phyloP scores from a whole-genome alignment of 352 stramenopile species.

The Phytopythium delawarense region DNA sequence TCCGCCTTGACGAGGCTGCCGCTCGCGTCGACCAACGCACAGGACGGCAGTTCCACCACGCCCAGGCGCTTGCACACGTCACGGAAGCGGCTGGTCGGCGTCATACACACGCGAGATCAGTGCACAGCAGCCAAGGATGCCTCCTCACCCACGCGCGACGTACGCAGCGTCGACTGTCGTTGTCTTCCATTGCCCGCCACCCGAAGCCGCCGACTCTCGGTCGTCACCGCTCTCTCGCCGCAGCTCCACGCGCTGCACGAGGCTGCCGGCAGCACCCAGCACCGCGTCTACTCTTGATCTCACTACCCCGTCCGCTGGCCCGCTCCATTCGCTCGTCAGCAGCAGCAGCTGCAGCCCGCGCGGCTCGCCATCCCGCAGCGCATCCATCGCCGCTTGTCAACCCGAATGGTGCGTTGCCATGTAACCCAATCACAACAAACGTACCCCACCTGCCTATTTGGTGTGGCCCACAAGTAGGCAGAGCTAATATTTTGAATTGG shows the following conservation, averaged over 20 bases:
- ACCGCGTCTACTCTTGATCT: slow-evolving; percentile 15
- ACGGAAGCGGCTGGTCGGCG: slow-evolving; percentile 26
- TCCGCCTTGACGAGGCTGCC: slow-evolving; percentile 1
- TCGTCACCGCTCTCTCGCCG: slow-evolving; percentile 4
- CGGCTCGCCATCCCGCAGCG: slow-evolving; percentile 22
- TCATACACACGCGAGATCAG: background rate
- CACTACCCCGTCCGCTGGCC: slow-evolving; percentile 26
- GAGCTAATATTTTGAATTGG: too few relatives aligned
- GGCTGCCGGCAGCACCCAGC: slow-evolving; percentile 10
- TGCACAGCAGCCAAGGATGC: background rate
- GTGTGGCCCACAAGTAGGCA: too few relatives aligned
- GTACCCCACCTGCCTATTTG: background rate
- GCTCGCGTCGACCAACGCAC: slow-evolving; percentile 22
- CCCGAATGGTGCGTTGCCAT: background rate
- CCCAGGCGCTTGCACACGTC: slow-evolving; percentile 35
- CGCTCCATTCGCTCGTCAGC: slow-evolving; percentile 41
- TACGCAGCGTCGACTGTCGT: slow-evolving; percentile 8
- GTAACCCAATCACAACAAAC: background rate
- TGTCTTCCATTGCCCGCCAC: background rate
- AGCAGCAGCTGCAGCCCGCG: slow-evolving; percentile 8
- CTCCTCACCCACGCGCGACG: background rate
- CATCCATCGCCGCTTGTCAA: background rate
- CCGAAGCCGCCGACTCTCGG: background rate
- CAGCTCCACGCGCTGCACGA: slow-evolving; percentile 24
- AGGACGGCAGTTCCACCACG: slow-evolving; percentile 34